Base-by-base conservation (phyloP, 2,329 filamentous ascomycete genomes). In the Plectosphaerella cucumerina region DNA sequence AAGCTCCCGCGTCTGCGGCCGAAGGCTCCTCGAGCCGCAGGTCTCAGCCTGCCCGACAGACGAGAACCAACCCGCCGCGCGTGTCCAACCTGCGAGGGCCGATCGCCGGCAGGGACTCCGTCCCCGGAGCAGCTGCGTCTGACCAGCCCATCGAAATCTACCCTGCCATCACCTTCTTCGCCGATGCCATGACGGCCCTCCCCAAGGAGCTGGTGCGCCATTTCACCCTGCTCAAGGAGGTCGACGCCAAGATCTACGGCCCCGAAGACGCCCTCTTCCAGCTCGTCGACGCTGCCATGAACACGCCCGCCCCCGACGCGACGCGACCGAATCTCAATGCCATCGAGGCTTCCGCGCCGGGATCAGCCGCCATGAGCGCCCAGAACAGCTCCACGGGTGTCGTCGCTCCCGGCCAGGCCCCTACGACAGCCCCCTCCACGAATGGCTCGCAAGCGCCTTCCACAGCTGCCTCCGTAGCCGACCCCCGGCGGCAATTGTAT, bases 181-280 rank as follows among this genome's bases (percentile, higher is more conserved):
- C 93, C 56, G 92, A 97, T 69, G 86, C 91, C 56, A 90, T 97
- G 65, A 86, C 90, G 48, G 92, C 93, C 37, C 82, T 99, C 22
- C 94, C 94, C 5, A 92, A 92, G 68, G 94, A 99, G 72, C 89
- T 97, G 47, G 90, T 96, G 60, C 86, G 91, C 65, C 93, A 99
- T 69, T 96, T 96, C 61, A 97, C 93, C 33, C 81, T 97, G 51
- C 78, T 99, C 59, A 97, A 97, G 69, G 94, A 99, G 72, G 94
- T 97, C 45, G 94, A 99, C 73, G 93, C 93, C 56, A 99, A 99
- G 73, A 89, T 96, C 57, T 94, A 92, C 70, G 85, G 85, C 22
- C 88, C 94, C 6, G 90, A 96, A 67, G 87, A 94, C 60, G 81
- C 86, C 62, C 79, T 99, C 52, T 85, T 87, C 63, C 81, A 87